These are phyloP conservation scores for Lecanosticta acicola DNA, from an alignment of 2,329 filamentous ascomycete genomes.

Conservation along the genomic window DNA sequence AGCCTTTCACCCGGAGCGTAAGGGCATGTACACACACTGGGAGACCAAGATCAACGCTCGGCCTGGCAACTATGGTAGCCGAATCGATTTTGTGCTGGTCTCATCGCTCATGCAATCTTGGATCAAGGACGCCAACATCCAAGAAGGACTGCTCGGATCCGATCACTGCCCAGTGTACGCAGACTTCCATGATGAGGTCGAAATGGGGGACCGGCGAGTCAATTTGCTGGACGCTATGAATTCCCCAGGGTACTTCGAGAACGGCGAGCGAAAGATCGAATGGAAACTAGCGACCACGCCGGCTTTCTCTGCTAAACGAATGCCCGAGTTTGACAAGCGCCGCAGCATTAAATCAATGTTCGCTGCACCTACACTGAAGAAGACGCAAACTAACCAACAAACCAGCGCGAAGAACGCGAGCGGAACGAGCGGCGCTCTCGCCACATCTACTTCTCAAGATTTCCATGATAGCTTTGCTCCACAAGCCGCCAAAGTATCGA, in stretches of 20 bases:
- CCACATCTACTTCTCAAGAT: too few species aligned
- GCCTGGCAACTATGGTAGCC: slow-evolving; percentile 86
- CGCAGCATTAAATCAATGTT: slow-evolving; percentile 94
- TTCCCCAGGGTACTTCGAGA: slow-evolving; percentile 62
- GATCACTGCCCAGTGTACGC: slow-evolving; percentile 95
- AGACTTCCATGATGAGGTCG: slow-evolving; percentile 59
- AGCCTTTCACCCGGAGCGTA: slow-evolving; percentile 69
- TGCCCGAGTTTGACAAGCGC: slow-evolving; percentile 81
- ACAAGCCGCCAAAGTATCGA: too few species aligned
- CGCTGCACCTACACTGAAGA: slow-evolving; percentile 43
- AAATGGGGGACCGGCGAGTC: slow-evolving; percentile 41
- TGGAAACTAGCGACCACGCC: slow-evolving; percentile 64
- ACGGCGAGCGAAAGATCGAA: slow-evolving; percentile 60
- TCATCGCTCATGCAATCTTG: slow-evolving; percentile 71
- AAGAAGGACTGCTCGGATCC: slow-evolving; percentile 87
- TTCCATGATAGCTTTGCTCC: too few species aligned
- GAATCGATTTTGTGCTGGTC: slow-evolving; percentile 91
- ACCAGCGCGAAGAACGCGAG: neutral
- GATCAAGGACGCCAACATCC: slow-evolving; percentile 78
- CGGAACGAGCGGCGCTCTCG: too few species aligned
- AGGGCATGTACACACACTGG: slow-evolving; percentile 97
- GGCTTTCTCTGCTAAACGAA: slow-evolving; percentile 71
- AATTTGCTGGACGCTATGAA: slow-evolving; percentile 69
- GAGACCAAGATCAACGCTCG: slow-evolving; percentile 90
- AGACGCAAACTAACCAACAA: slow-evolving; percentile 23